Conservation (phyloP, 2,329 filamentous ascomycete genomes). For the Allantophomopsis cytisporea region DNA sequence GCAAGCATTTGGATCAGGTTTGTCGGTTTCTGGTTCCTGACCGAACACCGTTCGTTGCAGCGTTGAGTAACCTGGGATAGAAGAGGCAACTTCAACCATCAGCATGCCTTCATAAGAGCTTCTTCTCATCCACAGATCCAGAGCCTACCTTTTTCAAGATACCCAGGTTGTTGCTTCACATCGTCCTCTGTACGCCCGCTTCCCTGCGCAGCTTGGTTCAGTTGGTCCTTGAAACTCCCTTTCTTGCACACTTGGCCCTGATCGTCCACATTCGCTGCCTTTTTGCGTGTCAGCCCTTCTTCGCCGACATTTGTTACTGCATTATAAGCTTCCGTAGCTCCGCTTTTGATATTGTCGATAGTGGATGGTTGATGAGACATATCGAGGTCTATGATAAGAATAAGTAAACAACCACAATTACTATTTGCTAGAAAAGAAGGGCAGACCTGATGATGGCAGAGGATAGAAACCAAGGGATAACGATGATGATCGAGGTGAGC, state of each 20-base stretch:
- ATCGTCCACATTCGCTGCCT: constrained; percentile 5
- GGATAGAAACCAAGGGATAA: no score
- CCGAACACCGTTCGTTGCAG: constrained; percentile 5
- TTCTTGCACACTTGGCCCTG: constrained; percentile 10
- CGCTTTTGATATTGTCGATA: constrained; percentile 8
- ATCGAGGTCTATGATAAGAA: no score
- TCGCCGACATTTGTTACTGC: constrained; percentile 4
- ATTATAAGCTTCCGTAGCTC: constrained; percentile 5
- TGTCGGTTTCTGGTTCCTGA: constrained; percentile 1
- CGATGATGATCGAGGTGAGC: no score
- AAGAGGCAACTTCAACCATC: constrained; percentile 8
- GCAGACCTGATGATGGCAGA: no score
- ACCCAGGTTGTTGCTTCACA: no score
- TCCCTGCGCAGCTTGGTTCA: constrained; percentile 10
- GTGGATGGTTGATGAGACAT: constrained; percentile 13
- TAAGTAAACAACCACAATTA: no score
- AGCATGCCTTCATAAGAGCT: constrained; percentile 1
- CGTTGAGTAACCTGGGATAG: constrained; percentile 9
- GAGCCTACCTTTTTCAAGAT: no score
- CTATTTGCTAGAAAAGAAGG: no score
- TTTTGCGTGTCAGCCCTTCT: constrained; percentile 6
- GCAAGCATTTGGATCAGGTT: constrained; percentile 2
- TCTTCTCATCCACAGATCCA: no score
- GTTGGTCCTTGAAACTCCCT: constrained; percentile 11
- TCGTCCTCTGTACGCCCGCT: neutral